phyloP scores from a whole-genome alignment of 768 basidiomycete genomes.

The Auricularia heimuer region DNA sequence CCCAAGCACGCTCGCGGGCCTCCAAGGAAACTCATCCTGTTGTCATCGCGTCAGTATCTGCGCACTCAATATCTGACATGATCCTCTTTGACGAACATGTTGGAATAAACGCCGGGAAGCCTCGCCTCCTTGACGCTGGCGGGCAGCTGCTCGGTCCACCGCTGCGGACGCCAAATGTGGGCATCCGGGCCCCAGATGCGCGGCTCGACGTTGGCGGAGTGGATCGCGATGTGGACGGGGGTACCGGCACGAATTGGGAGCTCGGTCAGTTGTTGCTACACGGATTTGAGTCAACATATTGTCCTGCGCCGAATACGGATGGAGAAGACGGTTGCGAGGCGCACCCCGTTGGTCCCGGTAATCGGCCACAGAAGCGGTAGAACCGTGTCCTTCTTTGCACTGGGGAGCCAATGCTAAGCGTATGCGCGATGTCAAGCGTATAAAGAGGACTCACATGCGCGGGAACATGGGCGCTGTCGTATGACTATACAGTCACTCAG shows the following conservation, averaged over 20 bases:
- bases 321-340: not conserved
- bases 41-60: no score
- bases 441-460: not conserved
- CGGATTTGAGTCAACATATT: no score
- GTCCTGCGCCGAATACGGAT: no score
- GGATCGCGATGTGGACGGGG: conserved; percentile 8
- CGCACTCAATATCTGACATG: no score
- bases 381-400: conserved; percentile 4
- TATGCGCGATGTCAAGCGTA: not conserved
- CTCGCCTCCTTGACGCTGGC: not conserved
- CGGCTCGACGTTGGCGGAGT: not conserved
- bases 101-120: conserved; percentile 6
- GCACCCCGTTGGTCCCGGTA: conserved; percentile 1
- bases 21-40: not conserved
- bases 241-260: conserved; percentile 10
- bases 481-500: no score
- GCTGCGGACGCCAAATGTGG: conserved; percentile 2
- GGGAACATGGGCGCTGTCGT: not conserved
- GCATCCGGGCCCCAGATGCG: conserved; percentile 7
- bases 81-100: conserved; percentile 3
- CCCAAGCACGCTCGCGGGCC: not conserved
- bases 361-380: conserved; percentile 7
- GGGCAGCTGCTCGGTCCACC: conserved; percentile 3
- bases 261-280: not conserved
- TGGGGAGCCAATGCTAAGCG: not conserved